Evolutionary conservation across 306 rosid species (phyloP).

Genomic region (Prunus mume): DNA sequence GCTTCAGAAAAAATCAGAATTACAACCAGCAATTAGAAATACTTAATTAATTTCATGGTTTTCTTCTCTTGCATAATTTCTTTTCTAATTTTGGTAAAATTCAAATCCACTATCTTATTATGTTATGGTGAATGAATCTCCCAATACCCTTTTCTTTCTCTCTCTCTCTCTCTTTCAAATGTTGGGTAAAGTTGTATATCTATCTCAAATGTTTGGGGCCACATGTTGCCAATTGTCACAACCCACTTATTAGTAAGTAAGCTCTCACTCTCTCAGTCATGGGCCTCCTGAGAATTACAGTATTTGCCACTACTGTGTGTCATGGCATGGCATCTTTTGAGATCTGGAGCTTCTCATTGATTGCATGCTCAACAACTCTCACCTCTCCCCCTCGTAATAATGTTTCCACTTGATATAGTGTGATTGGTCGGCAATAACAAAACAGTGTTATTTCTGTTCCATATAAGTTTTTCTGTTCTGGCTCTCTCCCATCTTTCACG

Average conservation of each 20-base stretch:
- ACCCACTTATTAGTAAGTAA: slow-evolving; percentile 6
- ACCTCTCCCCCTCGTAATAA: no score
- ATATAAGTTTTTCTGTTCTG: no score
- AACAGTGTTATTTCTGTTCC: accelerated
- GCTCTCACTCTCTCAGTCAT: slow-evolving; percentile 19
- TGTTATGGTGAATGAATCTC: neutral
- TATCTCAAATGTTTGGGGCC: slow-evolving; percentile 15
- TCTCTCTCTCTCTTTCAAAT: neutral
- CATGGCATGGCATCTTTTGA: neutral
- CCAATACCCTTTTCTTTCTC: neutral
- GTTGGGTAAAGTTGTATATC: neutral
- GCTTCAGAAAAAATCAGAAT: neutral
- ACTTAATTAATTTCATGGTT: neutral
- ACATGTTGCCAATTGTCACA: neutral
- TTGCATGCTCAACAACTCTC: slow-evolving; percentile 2
- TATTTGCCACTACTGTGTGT: neutral
- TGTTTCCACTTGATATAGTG: accelerated
- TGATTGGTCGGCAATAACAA: no score
- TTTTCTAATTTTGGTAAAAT: no score
- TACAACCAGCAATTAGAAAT: neutral
- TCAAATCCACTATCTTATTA: no score
- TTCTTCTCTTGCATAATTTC: neutral
- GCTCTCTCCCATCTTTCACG: no score
- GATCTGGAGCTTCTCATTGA: slow-evolving; percentile 14
- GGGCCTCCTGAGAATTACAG: neutral